These are phyloP conservation scores for Globisporangium acanthophoron DNA, from an alignment of 352 stramenopile species.

Conservation along the genomic window DNA sequence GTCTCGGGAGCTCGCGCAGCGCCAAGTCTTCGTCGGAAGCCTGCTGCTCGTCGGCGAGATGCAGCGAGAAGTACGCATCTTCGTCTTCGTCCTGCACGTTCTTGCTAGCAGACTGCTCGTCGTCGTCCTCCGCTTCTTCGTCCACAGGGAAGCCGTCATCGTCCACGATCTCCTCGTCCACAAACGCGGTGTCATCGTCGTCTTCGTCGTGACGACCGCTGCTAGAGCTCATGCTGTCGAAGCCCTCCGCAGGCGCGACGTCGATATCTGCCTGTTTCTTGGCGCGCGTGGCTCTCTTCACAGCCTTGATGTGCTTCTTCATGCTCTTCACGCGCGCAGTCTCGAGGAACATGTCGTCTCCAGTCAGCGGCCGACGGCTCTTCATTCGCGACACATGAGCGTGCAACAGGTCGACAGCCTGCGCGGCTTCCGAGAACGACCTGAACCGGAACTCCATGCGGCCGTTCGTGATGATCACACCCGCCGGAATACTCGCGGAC, in stretches of 20 bases:
- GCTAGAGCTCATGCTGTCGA: slow-evolving; percentile 13
- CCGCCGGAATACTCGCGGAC: slow-evolving; percentile 12
- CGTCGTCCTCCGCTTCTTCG: slow-evolving; percentile 13
- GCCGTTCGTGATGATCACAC: slow-evolving; percentile 44
- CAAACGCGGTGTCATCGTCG: slow-evolving; percentile 18
- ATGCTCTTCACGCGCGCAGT: slow-evolving; percentile 34
- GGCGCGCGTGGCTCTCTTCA: slow-evolving; percentile 15
- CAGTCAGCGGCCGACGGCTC: slow-evolving; percentile 34
- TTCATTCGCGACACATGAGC: slow-evolving; percentile 49
- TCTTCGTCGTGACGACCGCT: slow-evolving; percentile 8
- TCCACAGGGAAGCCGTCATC: slow-evolving; percentile 15
- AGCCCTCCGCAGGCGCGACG: slow-evolving; percentile 8
- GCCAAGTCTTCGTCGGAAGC: slow-evolving; percentile 32
- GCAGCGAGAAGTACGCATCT: slow-evolving; percentile 48
- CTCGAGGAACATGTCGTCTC: slow-evolving; percentile 37
- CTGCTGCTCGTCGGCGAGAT: slow-evolving; percentile 26
- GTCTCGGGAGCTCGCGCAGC: slow-evolving; percentile 36
- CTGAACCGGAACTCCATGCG: slow-evolving; percentile 68
- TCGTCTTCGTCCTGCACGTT: slow-evolving; percentile 25
- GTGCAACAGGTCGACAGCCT: slow-evolving; percentile 64
- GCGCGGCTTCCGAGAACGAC: slow-evolving; percentile 66
- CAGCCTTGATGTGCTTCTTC: slow-evolving; percentile 25
- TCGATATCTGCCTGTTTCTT: slow-evolving; percentile 17
- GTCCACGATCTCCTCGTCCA: slow-evolving; percentile 28
- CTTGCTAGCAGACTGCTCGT: slow-evolving; percentile 14